phyloP scores from a whole-genome alignment of 306 rosid species.

The Astragalus glycyphyllos region DNA sequence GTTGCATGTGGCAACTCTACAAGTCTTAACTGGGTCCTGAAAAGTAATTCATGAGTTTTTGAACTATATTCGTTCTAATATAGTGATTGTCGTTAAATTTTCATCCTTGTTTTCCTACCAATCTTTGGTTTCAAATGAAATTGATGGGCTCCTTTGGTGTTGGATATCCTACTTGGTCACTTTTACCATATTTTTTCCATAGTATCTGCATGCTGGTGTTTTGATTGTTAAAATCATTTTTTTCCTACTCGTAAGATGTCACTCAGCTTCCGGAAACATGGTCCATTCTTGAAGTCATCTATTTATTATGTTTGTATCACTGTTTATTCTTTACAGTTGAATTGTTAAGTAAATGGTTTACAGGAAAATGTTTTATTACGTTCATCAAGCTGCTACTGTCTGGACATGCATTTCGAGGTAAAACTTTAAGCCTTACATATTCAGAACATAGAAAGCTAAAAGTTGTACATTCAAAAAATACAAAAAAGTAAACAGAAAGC shows the following conservation, averaged over 20 bases:
- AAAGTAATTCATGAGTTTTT: constrained; percentile 48
- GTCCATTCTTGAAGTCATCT: constrained; percentile 52
- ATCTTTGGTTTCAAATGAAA: neutral
- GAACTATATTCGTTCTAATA: neutral
- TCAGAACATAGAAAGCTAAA: constrained; percentile 39
- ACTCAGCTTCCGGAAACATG: constrained; percentile 62
- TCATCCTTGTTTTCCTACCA: neutral
- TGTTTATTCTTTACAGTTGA: constrained; percentile 34
- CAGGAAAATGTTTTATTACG: neutral
- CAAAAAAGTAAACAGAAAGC: constrained; percentile 10
- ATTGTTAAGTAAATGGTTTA: constrained; percentile 29
- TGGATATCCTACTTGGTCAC: constrained; percentile 18
- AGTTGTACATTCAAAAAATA: constrained; percentile 30
- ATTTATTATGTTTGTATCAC: constrained; percentile 52
- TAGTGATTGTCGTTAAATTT: neutral
- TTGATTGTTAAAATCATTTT: constrained; percentile 2
- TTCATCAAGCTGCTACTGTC: no score
- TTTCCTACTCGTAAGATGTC: constrained; percentile 53
- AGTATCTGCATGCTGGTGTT: constrained; percentile 12
- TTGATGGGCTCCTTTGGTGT: neutral
- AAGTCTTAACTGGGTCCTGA: constrained; percentile 57
- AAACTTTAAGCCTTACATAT: no score
- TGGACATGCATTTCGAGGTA: no score
- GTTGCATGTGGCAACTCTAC: no score
- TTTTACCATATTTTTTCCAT: constrained; percentile 6